phyloP scores from a whole-genome alignment of 257 asterid genomes.

The Catharanthus roseus region DNA sequence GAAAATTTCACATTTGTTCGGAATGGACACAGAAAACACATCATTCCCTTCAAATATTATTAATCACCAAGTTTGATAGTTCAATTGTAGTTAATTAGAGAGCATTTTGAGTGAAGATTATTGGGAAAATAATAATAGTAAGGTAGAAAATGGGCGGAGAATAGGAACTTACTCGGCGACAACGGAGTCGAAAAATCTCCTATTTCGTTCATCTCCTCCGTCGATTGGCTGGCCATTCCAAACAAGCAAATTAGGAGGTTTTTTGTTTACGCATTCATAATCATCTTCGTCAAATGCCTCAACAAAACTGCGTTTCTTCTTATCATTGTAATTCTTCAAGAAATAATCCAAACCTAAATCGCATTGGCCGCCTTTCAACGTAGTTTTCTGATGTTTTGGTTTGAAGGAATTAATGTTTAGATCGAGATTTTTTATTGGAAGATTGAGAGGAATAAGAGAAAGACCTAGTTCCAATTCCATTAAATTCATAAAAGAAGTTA shows the following conservation, averaged over 20 bases:
- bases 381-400: slow-evolving; percentile 2
- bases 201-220: slow-evolving; percentile 22
- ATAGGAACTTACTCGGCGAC: slow-evolving; percentile 25
- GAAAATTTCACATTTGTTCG: no score
- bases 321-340: slow-evolving; percentile 1
- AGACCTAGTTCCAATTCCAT: slow-evolving; percentile 72
- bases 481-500: background rate
- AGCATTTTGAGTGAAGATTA: no score
- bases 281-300: slow-evolving; percentile 28
- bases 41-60: no score
- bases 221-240: slow-evolving; percentile 45
- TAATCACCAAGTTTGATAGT: no score
- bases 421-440: slow-evolving; percentile 14
- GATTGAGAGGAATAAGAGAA: slow-evolving; percentile 28
- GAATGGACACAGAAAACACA: no score
- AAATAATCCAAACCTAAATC: slow-evolving; percentile 3
- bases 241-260: slow-evolving; percentile 30
- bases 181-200: background rate
- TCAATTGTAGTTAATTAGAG: no score
- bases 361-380: background rate
- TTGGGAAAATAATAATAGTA: no score
- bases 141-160: no score
- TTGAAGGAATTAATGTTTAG: slow-evolving; percentile 2
- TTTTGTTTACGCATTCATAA: slow-evolving; percentile 24
- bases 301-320: slow-evolving; percentile 15